phyloP scores from a whole-genome alignment of 2,329 filamentous ascomycete species.

The Alternaria triticina region DNA sequence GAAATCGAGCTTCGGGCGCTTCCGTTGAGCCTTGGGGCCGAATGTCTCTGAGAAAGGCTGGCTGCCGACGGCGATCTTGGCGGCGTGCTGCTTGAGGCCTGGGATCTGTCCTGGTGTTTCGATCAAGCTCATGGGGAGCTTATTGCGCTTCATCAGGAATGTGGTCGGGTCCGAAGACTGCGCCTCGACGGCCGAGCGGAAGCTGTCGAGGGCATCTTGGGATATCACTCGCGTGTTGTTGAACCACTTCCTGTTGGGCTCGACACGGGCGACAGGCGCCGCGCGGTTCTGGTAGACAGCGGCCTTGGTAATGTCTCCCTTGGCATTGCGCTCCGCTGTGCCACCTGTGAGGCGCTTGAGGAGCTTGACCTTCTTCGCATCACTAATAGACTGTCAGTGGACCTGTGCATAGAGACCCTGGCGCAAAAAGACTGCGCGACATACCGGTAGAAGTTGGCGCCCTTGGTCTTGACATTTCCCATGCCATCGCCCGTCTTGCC shows the following conservation, averaged over 20 bases:
- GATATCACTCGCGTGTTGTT: constrained; percentile 90
- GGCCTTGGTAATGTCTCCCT: constrained; percentile 83
- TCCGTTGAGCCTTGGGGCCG: constrained; percentile 90
- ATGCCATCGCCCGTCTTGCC: constrained; percentile 86
- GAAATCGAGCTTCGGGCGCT: constrained; percentile 87
- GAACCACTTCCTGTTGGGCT: constrained; percentile 98
- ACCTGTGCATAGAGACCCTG: background rate
- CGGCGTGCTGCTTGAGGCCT: constrained; percentile 88
- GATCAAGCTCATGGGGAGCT: constrained; percentile 94
- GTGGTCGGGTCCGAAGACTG: constrained; percentile 89
- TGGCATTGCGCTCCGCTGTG: constrained; percentile 79
- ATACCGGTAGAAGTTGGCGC: constrained; percentile 91
- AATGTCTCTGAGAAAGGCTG: constrained; percentile 88
- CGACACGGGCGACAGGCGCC: constrained; percentile 81
- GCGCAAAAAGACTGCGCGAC: background rate
- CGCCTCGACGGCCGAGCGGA: constrained; percentile 90
- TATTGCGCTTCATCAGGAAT: constrained; percentile 95
- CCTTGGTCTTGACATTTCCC: constrained; percentile 89
- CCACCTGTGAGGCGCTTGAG: constrained; percentile 92
- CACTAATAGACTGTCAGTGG: constrained; percentile 52
- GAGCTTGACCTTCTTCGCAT: constrained; percentile 80
- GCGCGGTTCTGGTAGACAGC: constrained; percentile 85
- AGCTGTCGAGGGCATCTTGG: constrained; percentile 84
- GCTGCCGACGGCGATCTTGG: constrained; percentile 91
- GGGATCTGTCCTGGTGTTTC: constrained; percentile 75